Evolutionary conservation across 164 flowering plant species (phyloP).

Genomic region (Berberis thunbergii): DNA sequence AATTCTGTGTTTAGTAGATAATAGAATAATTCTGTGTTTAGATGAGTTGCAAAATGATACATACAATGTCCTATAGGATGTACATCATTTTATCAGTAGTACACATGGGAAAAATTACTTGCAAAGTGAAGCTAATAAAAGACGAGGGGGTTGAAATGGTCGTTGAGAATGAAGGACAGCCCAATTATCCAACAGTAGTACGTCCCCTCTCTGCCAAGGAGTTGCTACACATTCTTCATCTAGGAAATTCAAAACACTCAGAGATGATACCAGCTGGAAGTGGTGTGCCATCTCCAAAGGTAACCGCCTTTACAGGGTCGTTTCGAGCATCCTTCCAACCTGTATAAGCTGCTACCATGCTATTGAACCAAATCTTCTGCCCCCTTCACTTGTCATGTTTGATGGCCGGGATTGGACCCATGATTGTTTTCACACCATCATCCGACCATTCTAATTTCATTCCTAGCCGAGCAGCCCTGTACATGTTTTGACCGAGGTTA

Average conservation of each 20-base stretch:
- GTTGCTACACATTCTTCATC: constrained; percentile 76
- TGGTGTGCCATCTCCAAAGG: constrained; percentile 73
- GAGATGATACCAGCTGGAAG: constrained; percentile 59
- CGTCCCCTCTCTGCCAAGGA: constrained; percentile 86
- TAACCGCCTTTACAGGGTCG: constrained; percentile 70
- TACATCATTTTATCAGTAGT: no score
- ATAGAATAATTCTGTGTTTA: no score
- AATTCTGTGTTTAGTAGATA: no score
- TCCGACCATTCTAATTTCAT: constrained; percentile 81
- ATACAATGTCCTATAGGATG: no score
- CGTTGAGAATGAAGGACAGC: constrained; percentile 81
- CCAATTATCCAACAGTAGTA: constrained; percentile 67
- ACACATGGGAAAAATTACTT: constrained; percentile 23
- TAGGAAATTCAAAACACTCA: constrained; percentile 56
- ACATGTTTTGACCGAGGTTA: not conserved
- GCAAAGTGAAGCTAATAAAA: constrained; percentile 77
- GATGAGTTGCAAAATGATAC: no score
- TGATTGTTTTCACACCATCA: constrained; percentile 64
- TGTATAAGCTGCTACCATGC: constrained; percentile 84
- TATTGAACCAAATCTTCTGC: constrained; percentile 92
- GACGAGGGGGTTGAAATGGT: constrained; percentile 69
- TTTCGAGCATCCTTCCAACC: constrained; percentile 76
- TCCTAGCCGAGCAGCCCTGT: constrained; percentile 78
- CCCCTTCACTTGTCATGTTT: constrained; percentile 50
- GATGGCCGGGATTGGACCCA: constrained; percentile 85